These are phyloP conservation scores for Lizonia empirigonia DNA, from an alignment of 2,329 filamentous ascomycete genomes.

Conservation along the genomic window DNA sequence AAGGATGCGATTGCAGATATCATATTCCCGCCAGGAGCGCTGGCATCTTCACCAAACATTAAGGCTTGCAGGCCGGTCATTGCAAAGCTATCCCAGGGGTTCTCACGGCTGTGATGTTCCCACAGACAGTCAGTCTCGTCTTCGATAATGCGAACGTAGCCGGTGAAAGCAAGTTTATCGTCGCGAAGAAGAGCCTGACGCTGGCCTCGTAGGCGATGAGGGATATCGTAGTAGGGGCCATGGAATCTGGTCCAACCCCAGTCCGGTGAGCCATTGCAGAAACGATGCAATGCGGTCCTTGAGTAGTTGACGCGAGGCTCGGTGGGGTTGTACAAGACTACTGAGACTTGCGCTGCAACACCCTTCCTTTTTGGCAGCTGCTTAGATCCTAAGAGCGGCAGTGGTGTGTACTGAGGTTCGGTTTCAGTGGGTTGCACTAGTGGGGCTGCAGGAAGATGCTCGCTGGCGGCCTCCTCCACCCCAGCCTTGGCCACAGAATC, in stretches of 20 bases:
- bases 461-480: neutral
- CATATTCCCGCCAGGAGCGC: slow-evolving; percentile 47
- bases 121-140: slow-evolving; percentile 66
- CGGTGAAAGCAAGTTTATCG: slow-evolving; percentile 66
- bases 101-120: slow-evolving; percentile 62
- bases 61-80: slow-evolving; percentile 63
- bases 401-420: slow-evolving; percentile 39
- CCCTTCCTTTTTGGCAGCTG: slow-evolving; percentile 49
- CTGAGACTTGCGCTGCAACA: slow-evolving; percentile 64
- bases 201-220: slow-evolving; percentile 61
- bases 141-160: slow-evolving; percentile 65
- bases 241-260: slow-evolving; percentile 70
- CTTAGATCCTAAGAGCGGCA: slow-evolving; percentile 45
- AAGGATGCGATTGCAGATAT: slow-evolving; percentile 63
- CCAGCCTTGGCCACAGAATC: slow-evolving; percentile 7
- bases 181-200: slow-evolving; percentile 64
- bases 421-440: slow-evolving; percentile 1
- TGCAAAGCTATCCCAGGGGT: slow-evolving; percentile 62
- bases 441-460: slow-evolving; percentile 11
- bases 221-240: slow-evolving; percentile 63
- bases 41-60: slow-evolving; percentile 36
- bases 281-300: slow-evolving; percentile 64
- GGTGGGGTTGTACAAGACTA: slow-evolving; percentile 67
- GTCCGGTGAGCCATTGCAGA: slow-evolving; percentile 62
- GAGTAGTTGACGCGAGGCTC: slow-evolving; percentile 65